These are phyloP conservation scores for Fusarium multiceps DNA, from an alignment of 2,329 filamentous ascomycete species.

Conservation along the genomic window DNA sequence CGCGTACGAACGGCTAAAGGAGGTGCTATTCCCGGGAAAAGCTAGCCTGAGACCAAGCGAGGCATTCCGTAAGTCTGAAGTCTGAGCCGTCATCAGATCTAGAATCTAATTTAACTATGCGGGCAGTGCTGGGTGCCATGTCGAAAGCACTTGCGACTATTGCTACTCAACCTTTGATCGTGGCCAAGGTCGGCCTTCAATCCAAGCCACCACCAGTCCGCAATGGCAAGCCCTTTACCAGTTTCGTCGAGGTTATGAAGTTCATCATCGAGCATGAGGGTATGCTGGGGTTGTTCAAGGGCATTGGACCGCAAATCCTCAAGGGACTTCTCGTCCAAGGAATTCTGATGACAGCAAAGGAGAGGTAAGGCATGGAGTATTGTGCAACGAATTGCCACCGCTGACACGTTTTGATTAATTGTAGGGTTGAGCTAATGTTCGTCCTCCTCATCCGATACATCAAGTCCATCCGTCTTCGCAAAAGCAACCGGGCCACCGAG, in stretches of 20 bases:
- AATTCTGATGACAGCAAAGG: slow-evolving; percentile 99
- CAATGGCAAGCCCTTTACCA: slow-evolving; percentile 91
- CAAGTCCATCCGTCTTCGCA: slow-evolving; percentile 74
- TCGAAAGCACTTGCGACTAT: slow-evolving; percentile 95
- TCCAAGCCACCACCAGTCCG: slow-evolving; percentile 88
- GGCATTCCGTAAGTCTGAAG: slow-evolving; percentile 80
- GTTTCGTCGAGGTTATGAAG: slow-evolving; percentile 92
- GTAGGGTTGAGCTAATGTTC: slow-evolving; percentile 87
- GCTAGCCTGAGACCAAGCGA: slow-evolving; percentile 82
- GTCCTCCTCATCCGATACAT: slow-evolving; percentile 87
- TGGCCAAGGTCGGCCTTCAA: slow-evolving; percentile 96
- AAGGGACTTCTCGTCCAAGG: slow-evolving; percentile 96
- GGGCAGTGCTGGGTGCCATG: slow-evolving; percentile 84
- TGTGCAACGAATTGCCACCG: background rate
- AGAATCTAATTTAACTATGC: slow-evolving; percentile 11
- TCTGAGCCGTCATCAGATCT: background rate
- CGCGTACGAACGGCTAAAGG: slow-evolving; percentile 89
- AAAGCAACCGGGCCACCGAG: slow-evolving; percentile 74
- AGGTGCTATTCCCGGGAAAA: slow-evolving; percentile 81
- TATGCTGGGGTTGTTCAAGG: slow-evolving; percentile 87
- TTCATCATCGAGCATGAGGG: slow-evolving; percentile 95
- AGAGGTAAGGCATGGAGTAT: slow-evolving; percentile 69
- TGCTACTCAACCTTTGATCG: slow-evolving; percentile 92
- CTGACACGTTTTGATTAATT: slow-evolving; percentile 27
- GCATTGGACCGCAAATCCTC: slow-evolving; percentile 90